Conservation (phyloP, 1,139 yeast species). For the Hemisphaericaspora subhashii region DNA sequence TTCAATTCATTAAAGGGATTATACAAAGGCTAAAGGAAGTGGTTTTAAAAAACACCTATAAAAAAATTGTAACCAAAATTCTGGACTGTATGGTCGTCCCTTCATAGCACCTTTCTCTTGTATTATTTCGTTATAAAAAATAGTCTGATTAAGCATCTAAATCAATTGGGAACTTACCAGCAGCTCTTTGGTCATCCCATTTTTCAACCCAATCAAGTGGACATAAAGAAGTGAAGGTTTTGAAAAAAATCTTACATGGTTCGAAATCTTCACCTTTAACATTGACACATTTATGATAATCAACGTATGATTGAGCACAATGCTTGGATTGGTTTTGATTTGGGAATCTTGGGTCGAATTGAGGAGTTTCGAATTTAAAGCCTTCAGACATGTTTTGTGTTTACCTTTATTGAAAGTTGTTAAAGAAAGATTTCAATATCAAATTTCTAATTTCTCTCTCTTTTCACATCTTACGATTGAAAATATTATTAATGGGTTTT, state of each 20-base stretch:
- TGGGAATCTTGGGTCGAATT: slow-evolving; percentile 93
- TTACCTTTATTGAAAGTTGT: background rate
- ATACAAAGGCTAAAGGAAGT: too few species aligned
- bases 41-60: too few species aligned
- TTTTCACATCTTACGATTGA: slow-evolving; percentile 2
- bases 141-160: slow-evolving; percentile 22
- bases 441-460: background rate
- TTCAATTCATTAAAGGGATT: background rate
- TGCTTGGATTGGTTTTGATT: slow-evolving; percentile 96
- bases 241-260: slow-evolving; percentile 94
- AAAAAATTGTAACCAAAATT: too few species aligned
- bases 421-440: background rate
- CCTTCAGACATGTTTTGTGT: slow-evolving; percentile 39
- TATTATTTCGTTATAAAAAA: background rate
- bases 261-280: slow-evolving; percentile 98
- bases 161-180: slow-evolving; percentile 50
- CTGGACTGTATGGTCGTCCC: too few species aligned
- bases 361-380: slow-evolving; percentile 73
- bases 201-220: slow-evolving; percentile 90
- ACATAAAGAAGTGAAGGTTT: slow-evolving; percentile 87
- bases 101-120: background rate
- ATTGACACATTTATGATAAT: slow-evolving; percentile 94
- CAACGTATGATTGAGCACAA: slow-evolving; percentile 97
- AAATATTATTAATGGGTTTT: too few species aligned
- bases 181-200: slow-evolving; percentile 94